These are phyloP conservation scores for Herpetomonas samuelpessoai DNA, from an alignment of 208 protist species.

Conservation along the genomic window DNA sequence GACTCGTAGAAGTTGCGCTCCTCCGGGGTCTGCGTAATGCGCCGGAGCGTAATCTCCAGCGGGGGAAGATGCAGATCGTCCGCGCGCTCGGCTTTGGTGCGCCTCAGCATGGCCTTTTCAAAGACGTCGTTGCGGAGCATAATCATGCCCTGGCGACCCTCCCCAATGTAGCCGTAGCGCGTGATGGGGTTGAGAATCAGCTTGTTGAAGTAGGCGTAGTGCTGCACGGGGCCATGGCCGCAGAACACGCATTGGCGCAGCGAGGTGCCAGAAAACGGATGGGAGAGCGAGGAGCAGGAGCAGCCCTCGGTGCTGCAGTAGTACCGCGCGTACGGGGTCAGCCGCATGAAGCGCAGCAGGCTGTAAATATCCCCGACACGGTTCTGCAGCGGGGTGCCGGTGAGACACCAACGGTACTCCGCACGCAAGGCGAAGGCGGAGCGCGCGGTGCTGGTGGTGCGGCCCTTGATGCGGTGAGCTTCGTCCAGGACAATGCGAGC, in stretches of 20 bases:
- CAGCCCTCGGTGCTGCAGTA: conserved; percentile 86
- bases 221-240: conserved; percentile 90
- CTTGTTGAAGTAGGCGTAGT: conserved; percentile 93
- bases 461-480: conserved; percentile 91
- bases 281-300: conserved; percentile 85
- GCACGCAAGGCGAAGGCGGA: conserved; percentile 77
- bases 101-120: conserved; percentile 82
- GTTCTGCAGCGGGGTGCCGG: conserved; percentile 97
- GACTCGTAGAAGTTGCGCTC: conserved; percentile 92
- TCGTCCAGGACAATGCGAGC: conserved; percentile 92
- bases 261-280: conserved; percentile 80
- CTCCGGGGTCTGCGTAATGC: conserved; percentile 63
- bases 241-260: conserved; percentile 85
- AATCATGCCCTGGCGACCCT: conserved; percentile 84
- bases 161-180: conserved; percentile 92
- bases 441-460: conserved; percentile 85
- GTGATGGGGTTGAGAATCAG: conserved; percentile 94
- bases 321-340: conserved; percentile 83
- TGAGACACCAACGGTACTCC: conserved; percentile 90
- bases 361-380: conserved; percentile 96
- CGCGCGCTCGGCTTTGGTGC: conserved; percentile 89
- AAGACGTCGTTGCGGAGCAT: conserved; percentile 89
- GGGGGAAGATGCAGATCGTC: conserved; percentile 77
- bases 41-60: conserved; percentile 49
- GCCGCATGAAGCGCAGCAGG: conserved; percentile 94